Percentiles rank a stretch among this genome's conserved stretches.
Conservation (phyloP, 2,329 filamentous ascomycete genomes). For the Cercospora sp. region DNA sequence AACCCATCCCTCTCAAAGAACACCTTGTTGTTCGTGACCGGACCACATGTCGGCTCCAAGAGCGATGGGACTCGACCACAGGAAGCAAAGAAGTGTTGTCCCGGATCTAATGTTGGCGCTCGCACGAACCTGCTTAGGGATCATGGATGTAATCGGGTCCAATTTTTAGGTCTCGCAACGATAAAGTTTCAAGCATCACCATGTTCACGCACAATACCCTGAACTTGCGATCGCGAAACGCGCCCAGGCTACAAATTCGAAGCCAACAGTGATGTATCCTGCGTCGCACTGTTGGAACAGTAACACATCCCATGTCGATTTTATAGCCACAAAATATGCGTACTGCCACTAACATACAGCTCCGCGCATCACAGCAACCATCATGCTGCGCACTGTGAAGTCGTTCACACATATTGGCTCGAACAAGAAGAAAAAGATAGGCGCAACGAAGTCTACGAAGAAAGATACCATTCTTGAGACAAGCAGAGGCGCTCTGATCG, state of each 20-base stretch:
- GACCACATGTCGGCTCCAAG: background rate
- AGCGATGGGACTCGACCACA: background rate
- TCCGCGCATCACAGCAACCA: background rate
- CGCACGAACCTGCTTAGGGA: background rate
- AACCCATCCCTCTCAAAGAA: background rate
- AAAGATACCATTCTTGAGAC: constrained; percentile 19
- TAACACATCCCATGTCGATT: background rate
- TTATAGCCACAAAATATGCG: background rate
- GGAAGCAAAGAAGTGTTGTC: background rate
- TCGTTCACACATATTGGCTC: constrained; percentile 13
- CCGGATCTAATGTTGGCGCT: background rate
- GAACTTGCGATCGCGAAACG: background rate
- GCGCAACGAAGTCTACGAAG: constrained; percentile 15
- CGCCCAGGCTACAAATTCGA: background rate
- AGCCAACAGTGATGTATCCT: background rate
- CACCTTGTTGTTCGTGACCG: background rate
- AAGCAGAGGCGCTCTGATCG: constrained; percentile 21
- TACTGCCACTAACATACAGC: background rate
- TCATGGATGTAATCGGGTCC: background rate
- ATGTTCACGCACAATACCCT: background rate
- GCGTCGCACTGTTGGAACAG: background rate
- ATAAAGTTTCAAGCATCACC: background rate
- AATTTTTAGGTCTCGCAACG: constrained; percentile 1
- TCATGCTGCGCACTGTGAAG: constrained; percentile 18
- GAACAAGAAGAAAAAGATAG: constrained; percentile 13